Evolutionary conservation across 208 protist species (phyloP), one percentile per base, ranked within the genome.

Genomic region (Jaenimonas drosophilae): DNA sequence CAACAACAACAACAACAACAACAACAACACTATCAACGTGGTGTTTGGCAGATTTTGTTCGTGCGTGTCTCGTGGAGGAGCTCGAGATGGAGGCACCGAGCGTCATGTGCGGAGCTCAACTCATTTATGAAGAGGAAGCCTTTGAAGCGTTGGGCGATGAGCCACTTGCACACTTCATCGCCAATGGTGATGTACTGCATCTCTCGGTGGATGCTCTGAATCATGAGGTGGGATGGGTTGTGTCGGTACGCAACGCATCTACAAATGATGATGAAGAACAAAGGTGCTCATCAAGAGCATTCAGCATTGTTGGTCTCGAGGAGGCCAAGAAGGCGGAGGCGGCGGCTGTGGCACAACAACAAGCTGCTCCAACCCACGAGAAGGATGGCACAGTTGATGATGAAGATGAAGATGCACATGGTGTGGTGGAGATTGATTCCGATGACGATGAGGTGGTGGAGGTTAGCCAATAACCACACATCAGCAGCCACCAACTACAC

Each of bases 101-200:
- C 17, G 50, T 94, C 31, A 69, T 53, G 17, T 37, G 51, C 29
- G 68, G 57, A 6, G 19, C 57, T 0, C 65, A 41, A n/a, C 39
- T 88, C 25, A 5, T 94, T 4, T 94, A 85, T 50, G 85, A 94
- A 31, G 64, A 66, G 19, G 83, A 77, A 24, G 79, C 84, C 48
- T 89, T 81, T 49, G 79, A 93, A 28, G 59, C 25, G 2, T 50
- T 93, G 23, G 63, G 50, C 0, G 50, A 25, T 12, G 42, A 32
- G 11, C 31, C 51, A 14, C 68, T 93, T 14, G 7, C 7, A 20
- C 37, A 36, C 34, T 24, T 61, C 50, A 4, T 32, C 39, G 34
- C 31, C 30, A 14, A 34, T 34, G 14, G 37, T 11, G 16, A 25
- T 14, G 42, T 44, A 17, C 58, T 88, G 20, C 50, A 70, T 30